These are phyloP conservation scores for Hemisphaericaspora lyxosophila DNA, from an alignment of 1,139 yeast species.

Conservation along the genomic window DNA sequence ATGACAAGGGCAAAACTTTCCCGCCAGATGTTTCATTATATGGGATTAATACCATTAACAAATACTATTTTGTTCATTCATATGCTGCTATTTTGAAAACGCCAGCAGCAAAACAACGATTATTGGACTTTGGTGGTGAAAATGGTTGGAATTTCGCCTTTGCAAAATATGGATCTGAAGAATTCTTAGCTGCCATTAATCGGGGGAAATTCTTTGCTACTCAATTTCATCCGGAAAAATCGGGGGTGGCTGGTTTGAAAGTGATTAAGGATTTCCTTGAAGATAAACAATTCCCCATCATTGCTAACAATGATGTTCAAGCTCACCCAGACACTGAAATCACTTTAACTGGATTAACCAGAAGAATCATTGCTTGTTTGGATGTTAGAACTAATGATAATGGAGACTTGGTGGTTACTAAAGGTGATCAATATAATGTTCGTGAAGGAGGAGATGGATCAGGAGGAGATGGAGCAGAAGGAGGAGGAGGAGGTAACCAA, in stretches of 20 bases:
- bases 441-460: constrained; percentile 63
- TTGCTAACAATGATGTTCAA: constrained; percentile 21
- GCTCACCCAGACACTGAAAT: constrained; percentile 33
- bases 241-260: constrained; percentile 84
- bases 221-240: constrained; percentile 97
- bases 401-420: constrained; percentile 95
- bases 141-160: constrained; percentile 79
- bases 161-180: constrained; percentile 75
- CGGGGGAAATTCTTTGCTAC: constrained; percentile 85
- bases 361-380: constrained; percentile 90
- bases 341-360: constrained; percentile 70
- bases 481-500: constrained; percentile 35
- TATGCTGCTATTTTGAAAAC: constrained; percentile 67
- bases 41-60: constrained; percentile 61
- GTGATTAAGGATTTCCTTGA: constrained; percentile 71
- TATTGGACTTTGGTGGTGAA: constrained; percentile 29
- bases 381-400: constrained; percentile 94
- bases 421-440: constrained; percentile 97
- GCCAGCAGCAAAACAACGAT: constrained; percentile 24
- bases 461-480: constrained; percentile 28
- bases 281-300: constrained; percentile 37
- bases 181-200: constrained; percentile 79
- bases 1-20: constrained; percentile 16
- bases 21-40: constrained; percentile 40
- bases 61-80: constrained; percentile 93